phyloP scores from a whole-genome alignment of 2,329 filamentous ascomycete species.

The Helotiales sp. region DNA sequence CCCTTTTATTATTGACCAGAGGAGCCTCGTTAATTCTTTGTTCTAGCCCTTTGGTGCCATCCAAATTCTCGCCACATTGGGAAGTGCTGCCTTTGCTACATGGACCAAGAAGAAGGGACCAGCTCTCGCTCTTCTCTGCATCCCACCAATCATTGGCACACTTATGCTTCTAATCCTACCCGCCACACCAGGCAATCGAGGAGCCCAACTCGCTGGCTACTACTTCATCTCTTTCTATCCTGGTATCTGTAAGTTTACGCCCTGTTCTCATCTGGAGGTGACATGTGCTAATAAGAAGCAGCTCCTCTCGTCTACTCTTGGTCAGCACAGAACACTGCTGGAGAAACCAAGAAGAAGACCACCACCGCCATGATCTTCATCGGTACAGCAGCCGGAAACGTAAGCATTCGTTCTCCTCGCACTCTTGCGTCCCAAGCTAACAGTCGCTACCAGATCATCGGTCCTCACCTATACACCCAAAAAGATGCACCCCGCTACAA shows the following conservation, averaged over 20 bases:
- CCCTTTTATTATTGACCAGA: too few relatives aligned
- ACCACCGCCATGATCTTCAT: constrained; percentile 68
- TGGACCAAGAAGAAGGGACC: constrained; percentile 60
- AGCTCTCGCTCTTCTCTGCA: constrained; percentile 57
- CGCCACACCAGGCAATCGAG: too few relatives aligned
- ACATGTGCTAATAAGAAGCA: too few relatives aligned
- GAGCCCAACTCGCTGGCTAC: too few relatives aligned
- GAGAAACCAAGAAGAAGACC: constrained; percentile 72
- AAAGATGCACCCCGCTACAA: constrained; percentile 60
- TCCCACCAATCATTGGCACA: constrained; percentile 62
- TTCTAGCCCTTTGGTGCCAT: constrained; percentile 46
- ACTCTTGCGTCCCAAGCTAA: too few relatives aligned
- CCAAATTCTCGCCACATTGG: constrained; percentile 63
- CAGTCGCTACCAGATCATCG: too few relatives aligned
- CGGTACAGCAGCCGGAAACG: too few relatives aligned
- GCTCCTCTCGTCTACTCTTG: too few relatives aligned
- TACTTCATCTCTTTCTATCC: too few relatives aligned
- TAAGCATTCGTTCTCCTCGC: constrained; percentile 53
- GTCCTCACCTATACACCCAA: constrained; percentile 68
- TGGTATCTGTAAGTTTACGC: constrained; percentile 52
- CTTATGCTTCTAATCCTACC: too few relatives aligned
- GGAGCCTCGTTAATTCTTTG: too few relatives aligned
- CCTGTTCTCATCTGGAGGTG: constrained; percentile 65
- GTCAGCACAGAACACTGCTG: constrained; percentile 70
- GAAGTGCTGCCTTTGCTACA: constrained; percentile 60